These are phyloP conservation scores for Thelonectria rubi DNA, from an alignment of 2,329 filamentous ascomycete genomes.

Conservation along the genomic window DNA sequence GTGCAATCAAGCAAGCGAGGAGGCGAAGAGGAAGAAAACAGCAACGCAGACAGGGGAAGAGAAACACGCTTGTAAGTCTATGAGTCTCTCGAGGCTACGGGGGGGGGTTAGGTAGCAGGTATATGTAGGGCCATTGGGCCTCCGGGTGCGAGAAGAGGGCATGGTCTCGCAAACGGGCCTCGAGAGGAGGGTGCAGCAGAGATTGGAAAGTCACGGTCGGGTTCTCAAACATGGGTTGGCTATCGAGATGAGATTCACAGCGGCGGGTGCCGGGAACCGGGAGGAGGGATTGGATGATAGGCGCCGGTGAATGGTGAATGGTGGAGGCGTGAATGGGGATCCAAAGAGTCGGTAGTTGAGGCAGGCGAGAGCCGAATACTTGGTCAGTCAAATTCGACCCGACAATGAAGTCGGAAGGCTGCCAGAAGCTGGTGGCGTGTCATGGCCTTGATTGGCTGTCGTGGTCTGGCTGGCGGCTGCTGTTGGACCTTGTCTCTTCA, in stretches of 20 bases:
- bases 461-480: conserved; percentile 31
- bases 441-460: conserved; percentile 31
- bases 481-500: too few species aligned
- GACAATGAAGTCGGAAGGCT: neutral
- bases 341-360: neutral
- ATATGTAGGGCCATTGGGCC: too few species aligned
- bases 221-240: too few species aligned
- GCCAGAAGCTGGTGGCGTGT: neutral
- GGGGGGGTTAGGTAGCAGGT: too few species aligned
- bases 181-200: neutral
- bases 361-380: too few species aligned
- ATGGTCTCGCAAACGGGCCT: conserved; percentile 40
- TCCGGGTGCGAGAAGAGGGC: conserved; percentile 14
- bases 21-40: conserved; percentile 7
- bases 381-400: too few species aligned
- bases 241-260: too few species aligned
- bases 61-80: conserved; percentile 31
- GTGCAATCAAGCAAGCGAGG: conserved; percentile 3
- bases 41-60: conserved; percentile 31
- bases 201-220: too few species aligned
- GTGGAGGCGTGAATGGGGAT: neutral
- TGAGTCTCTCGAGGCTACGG: conserved; percentile 15
- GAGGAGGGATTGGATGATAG: neutral
- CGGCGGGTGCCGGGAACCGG: too few species aligned
- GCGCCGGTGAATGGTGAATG: too few species aligned